Conservation (phyloP, 306 rosid species). For the Abrus precatorius region DNA sequence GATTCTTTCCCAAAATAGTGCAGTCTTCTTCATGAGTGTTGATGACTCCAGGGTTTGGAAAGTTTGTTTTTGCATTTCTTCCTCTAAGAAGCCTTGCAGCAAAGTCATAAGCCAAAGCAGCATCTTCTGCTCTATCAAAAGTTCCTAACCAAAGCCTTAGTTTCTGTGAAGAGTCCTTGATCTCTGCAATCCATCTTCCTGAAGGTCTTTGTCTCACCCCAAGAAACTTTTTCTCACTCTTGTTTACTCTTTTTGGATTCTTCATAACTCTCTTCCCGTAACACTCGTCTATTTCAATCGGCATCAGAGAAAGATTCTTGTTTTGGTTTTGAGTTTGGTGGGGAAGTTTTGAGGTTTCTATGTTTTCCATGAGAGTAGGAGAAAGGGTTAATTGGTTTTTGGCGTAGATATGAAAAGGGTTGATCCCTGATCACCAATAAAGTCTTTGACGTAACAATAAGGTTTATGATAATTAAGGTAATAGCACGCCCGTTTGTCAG, state of each 20-base stretch:
- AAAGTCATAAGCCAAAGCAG: slow-evolving; percentile 82
- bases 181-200: slow-evolving; percentile 97
- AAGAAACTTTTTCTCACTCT: slow-evolving; percentile 62
- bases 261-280: slow-evolving; percentile 36
- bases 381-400: slow-evolving; percentile 48
- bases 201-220: slow-evolving; percentile 96
- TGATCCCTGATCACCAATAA: slow-evolving; percentile 26
- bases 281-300: slow-evolving; percentile 40
- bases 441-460: slow-evolving; percentile 38
- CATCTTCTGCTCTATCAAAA: slow-evolving; percentile 81
- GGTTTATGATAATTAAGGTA: slow-evolving; percentile 52
- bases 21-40: slow-evolving; percentile 55
- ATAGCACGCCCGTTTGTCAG: slow-evolving; percentile 57
- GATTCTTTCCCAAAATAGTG: slow-evolving; percentile 68
- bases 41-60: slow-evolving; percentile 53
- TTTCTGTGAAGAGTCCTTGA: slow-evolving; percentile 86
- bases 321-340: slow-evolving; percentile 49
- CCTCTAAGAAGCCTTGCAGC: slow-evolving; percentile 95
- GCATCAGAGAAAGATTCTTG: slow-evolving; percentile 37
- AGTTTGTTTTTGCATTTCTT: slow-evolving; percentile 85
- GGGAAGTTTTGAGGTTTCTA: slow-evolving; percentile 49
- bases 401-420: slow-evolving; percentile 44
- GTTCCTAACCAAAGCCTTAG: slow-evolving; percentile 94
- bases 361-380: slow-evolving; percentile 63
- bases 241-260: slow-evolving; percentile 45